Conservation (phyloP, 2,329 filamentous ascomycete genomes). For the Diaporthe citriasiana region DNA sequence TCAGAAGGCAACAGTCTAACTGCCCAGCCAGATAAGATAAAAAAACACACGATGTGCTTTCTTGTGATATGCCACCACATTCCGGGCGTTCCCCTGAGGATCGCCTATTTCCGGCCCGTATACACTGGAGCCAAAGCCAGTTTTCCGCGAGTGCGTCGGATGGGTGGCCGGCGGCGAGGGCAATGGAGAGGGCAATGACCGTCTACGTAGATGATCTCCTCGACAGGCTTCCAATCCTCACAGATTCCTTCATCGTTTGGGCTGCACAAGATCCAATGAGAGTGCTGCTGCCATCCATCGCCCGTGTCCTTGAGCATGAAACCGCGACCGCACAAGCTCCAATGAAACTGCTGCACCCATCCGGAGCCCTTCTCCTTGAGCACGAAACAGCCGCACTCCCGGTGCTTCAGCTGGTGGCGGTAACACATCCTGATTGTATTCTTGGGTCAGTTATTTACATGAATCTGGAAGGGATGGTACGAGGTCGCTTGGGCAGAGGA, state of each 20-base stretch:
- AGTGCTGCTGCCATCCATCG: background rate
- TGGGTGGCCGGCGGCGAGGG: background rate
- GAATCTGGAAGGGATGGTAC: background rate
- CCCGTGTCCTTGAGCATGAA: background rate
- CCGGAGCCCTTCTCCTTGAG: background rate
- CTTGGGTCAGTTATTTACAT: background rate
- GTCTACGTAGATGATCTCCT: background rate
- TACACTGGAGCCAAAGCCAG: too few relatives aligned
- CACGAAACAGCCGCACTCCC: background rate
- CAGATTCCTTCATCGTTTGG: background rate
- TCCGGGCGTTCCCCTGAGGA: background rate
- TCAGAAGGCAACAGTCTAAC: too few relatives aligned
- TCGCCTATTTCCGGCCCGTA: background rate
- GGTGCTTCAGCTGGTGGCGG: background rate
- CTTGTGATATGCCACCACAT: too few relatives aligned
- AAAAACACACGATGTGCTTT: too few relatives aligned
- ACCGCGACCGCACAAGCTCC: background rate
- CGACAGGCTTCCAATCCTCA: background rate
- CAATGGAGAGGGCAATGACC: background rate
- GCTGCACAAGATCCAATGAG: background rate
- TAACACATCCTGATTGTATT: background rate
- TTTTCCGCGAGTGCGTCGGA: background rate
- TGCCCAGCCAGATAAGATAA: too few relatives aligned
- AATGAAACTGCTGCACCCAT: background rate
- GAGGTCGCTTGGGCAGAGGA: background rate